phyloP scores from a whole-genome alignment of 2,329 filamentous ascomycete genomes.

The Fusarium sp. region DNA sequence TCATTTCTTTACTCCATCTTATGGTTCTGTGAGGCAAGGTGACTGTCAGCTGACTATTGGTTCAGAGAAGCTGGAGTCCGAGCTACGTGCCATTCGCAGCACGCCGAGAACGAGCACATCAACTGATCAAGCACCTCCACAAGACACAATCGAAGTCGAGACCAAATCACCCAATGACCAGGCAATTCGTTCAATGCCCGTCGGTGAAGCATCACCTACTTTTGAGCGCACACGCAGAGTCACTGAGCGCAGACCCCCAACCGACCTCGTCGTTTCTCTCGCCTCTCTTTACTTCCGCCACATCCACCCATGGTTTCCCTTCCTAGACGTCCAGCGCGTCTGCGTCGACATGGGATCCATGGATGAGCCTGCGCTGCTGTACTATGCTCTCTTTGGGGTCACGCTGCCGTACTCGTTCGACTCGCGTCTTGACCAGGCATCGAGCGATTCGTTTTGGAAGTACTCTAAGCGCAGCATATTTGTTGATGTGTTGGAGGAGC shows the following conservation, averaged over 20 bases:
- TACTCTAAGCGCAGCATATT: neutral
- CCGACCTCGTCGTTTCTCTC: neutral
- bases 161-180: neutral
- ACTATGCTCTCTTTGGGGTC: neutral
- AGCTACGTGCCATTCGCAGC: neutral
- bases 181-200: neutral
- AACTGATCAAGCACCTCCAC: neutral
- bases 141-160: neutral
- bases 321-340: neutral
- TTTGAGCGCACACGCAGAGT: neutral
- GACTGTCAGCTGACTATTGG: neutral
- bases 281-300: neutral
- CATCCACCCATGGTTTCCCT: conserved; percentile 1
- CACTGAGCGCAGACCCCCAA: neutral
- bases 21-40: neutral
- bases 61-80: neutral
- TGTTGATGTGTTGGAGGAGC: neutral
- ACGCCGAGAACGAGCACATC: neutral
- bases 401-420: neutral
- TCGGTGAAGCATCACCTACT: neutral
- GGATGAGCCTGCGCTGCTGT: neutral
- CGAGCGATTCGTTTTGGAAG: conserved; percentile 2
- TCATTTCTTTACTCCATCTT: neutral
- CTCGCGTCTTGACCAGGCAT: neutral
- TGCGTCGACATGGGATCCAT: neutral